phyloP scores from a whole-genome alignment of 345 rosid species.

The Sapria himalayana region DNA sequence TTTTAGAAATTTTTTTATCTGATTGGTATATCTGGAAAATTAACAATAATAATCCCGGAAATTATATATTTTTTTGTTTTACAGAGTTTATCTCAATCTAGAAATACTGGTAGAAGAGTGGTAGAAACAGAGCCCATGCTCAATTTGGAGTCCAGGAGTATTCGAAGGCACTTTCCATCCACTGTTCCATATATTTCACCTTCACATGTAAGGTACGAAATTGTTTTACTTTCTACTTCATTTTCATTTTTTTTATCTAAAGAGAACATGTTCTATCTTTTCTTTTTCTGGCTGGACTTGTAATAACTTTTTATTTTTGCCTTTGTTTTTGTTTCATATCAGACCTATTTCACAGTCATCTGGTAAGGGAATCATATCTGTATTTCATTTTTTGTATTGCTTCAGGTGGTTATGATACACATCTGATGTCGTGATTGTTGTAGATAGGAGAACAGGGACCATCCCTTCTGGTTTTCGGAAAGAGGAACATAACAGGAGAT shows the following conservation, averaged over 20 bases:
- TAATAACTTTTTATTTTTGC: background rate
- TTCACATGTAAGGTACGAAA: constrained; percentile 53
- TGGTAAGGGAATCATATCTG: constrained; percentile 28
- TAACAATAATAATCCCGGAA: too few relatives aligned
- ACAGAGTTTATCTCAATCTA: constrained; percentile 48
- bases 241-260: background rate
- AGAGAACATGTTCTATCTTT: too few relatives aligned
- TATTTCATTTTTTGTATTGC: background rate
- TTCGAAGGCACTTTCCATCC: constrained; percentile 44
- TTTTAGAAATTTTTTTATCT: too few relatives aligned
- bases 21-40: too few relatives aligned
- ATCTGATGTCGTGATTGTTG: constrained; percentile 8
- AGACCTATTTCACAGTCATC: constrained; percentile 33
- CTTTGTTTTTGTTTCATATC: constrained; percentile 7
- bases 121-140: constrained; percentile 34
- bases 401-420: constrained; percentile 1
- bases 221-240: background rate
- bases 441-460: constrained; percentile 76
- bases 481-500: constrained; percentile 75
- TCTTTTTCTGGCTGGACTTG: background rate
- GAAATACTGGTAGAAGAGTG: constrained; percentile 44
- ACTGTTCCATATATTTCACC: constrained; percentile 82
- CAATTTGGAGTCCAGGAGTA: constrained; percentile 40
- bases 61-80: too few relatives aligned
- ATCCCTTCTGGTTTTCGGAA: constrained; percentile 52